phyloP scores from a whole-genome alignment of 305 asterid species.

The Solanum hybrid region DNA sequence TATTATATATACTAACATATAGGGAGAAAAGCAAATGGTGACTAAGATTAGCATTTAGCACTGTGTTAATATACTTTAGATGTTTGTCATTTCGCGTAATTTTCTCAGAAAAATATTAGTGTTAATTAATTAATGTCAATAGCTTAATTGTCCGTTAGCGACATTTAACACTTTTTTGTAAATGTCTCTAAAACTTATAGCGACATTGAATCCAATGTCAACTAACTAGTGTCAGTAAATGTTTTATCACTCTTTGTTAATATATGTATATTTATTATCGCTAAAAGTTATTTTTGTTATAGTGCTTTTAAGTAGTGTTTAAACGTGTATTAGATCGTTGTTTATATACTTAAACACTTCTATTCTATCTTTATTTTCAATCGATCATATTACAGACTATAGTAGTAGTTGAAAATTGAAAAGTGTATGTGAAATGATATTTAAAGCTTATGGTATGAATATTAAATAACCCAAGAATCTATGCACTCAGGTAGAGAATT shows the following conservation, averaged over 20 bases:
- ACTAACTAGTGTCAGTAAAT: background rate
- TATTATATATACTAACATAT: background rate
- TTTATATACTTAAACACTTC: background rate
- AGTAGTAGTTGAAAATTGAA: background rate
- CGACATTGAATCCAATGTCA: rapidly evolving
- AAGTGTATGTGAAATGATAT: background rate
- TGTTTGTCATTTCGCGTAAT: too few species aligned
- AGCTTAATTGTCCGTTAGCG: too few species aligned
- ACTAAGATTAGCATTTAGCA: background rate
- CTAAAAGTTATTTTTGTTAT: too few species aligned
- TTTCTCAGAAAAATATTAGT: too few species aligned
- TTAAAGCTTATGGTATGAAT: background rate
- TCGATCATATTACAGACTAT: background rate
- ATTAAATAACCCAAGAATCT: background rate
- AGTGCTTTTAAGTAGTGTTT: background rate
- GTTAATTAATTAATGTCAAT: background rate
- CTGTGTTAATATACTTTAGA: background rate
- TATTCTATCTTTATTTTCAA: background rate
- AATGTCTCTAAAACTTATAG: background rate
- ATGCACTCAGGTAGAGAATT: background rate
- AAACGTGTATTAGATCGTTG: background rate
- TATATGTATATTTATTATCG: too few species aligned
- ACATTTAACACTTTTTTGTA: too few species aligned
- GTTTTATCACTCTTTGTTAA: background rate
- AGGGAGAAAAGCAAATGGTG: background rate